Conservation (phyloP, 2,329 filamentous ascomycete species). For the Aureobasidium uvarum region DNA sequence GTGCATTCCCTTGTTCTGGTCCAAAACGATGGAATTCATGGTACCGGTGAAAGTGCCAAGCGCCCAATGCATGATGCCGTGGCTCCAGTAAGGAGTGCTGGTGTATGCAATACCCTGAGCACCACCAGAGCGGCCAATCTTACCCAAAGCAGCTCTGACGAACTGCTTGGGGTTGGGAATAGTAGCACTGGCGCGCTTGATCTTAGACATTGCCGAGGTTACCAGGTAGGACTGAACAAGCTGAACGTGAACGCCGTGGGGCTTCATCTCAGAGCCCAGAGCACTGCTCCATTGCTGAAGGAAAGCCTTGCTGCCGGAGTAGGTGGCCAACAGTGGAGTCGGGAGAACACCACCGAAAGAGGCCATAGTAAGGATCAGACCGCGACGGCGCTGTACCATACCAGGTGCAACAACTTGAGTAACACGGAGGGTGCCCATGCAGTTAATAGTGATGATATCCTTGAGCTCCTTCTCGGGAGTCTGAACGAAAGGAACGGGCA, state of each 20-base stretch:
- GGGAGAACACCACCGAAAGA: conserved; percentile 92
- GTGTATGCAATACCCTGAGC: conserved; percentile 78
- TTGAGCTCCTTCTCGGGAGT: conserved; percentile 77
- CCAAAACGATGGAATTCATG: conserved; percentile 57
- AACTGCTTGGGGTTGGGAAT: conserved; percentile 82
- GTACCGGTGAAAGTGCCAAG: conserved; percentile 62
- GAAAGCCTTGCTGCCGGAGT: conserved; percentile 97
- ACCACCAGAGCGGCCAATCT: conserved; percentile 74
- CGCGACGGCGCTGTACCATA: conserved; percentile 79
- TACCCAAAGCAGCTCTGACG: conserved; percentile 72
- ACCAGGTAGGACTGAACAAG: conserved; percentile 90
- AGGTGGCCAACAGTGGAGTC: conserved; percentile 88
- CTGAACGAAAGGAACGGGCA: conserved; percentile 83
- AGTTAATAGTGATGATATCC: conserved; percentile 94
- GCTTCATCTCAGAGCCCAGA: conserved; percentile 76
- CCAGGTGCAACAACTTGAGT: conserved; percentile 82
- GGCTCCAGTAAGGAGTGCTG: conserved; percentile 90
- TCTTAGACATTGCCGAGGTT: conserved; percentile 95
- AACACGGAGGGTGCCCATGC: conserved; percentile 80
- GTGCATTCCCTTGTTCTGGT: conserved; percentile 70
- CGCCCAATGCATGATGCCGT: conserved; percentile 83
- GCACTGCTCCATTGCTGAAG: conserved; percentile 93
- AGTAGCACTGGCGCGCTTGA: conserved; percentile 71
- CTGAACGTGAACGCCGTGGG: conserved; percentile 82
- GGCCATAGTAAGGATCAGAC: conserved; percentile 94